phyloP scores from a whole-genome alignment of 1,139 yeast species.

The Meyerozyma guilliermondii region DNA sequence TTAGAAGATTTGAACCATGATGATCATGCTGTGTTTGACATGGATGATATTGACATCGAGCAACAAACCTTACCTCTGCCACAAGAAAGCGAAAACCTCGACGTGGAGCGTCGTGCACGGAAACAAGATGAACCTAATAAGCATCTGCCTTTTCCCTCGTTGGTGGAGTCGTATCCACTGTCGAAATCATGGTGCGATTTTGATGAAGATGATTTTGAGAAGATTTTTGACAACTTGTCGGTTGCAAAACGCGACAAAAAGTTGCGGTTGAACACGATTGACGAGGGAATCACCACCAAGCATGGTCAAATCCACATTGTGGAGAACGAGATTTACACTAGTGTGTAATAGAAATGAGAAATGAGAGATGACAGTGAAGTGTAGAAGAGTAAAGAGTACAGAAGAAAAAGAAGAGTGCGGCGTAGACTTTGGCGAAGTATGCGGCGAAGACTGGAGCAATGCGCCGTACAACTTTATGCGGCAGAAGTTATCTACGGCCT shows the following conservation, averaged over 20 bases:
- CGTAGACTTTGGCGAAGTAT: too few species aligned
- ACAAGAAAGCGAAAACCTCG: not conserved
- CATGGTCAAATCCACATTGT: slow-evolving; percentile 1
- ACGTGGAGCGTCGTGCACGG: not conserved
- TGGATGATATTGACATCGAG: slow-evolving; percentile 22
- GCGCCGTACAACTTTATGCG: too few species aligned
- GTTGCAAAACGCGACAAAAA: slow-evolving; percentile 3
- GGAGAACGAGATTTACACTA: not conserved
- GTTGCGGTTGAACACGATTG: slow-evolving; percentile 4
- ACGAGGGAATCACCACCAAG: slow-evolving; percentile 4
- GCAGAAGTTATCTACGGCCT: too few species aligned
- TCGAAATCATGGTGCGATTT: slow-evolving; percentile 34
- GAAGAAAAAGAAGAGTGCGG: too few species aligned
- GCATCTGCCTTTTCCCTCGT: slow-evolving; percentile 19
- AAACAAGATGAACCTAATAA: not conserved
- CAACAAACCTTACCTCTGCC: slow-evolving; percentile 1
- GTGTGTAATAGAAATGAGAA: not conserved
- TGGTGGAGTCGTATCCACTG: slow-evolving; percentile 25
- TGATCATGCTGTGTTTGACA: slow-evolving; percentile 21
- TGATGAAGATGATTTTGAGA: slow-evolving; percentile 20
- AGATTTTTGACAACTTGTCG: slow-evolving; percentile 9
- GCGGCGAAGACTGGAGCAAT: too few species aligned
- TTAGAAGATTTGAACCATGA: slow-evolving; percentile 11
- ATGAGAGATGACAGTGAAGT: not conserved
- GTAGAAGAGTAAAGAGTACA: too few species aligned